phyloP scores from a whole-genome alignment of 2,329 filamentous ascomycete species.

The Aureobasidium leucospermi region DNA sequence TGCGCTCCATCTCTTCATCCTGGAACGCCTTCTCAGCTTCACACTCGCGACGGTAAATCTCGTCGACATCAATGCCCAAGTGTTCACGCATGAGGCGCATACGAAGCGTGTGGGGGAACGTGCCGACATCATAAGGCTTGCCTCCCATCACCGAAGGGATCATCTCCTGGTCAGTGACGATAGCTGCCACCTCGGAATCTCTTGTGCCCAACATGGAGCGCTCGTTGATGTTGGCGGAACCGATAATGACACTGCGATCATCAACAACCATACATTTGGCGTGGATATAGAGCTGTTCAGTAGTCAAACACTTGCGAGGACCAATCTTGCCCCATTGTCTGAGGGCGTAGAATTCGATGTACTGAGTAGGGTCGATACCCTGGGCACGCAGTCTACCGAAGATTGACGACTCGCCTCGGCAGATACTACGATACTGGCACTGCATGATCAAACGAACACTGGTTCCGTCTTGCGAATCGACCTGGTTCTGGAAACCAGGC shows the following conservation, averaged over 20 bases:
- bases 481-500: conserved; percentile 97
- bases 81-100: conserved; percentile 95
- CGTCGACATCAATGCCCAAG: conserved; percentile 89
- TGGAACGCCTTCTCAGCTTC: conserved; percentile 42
- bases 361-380: conserved; percentile 87
- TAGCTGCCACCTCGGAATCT: conserved; percentile 84
- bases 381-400: conserved; percentile 74
- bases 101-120: conserved; percentile 86
- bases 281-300: conserved; percentile 96
- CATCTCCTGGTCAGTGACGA: conserved; percentile 90
- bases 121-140: conserved; percentile 78
- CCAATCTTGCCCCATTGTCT: conserved; percentile 89
- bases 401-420: conserved; percentile 83
- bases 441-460: conserved; percentile 94
- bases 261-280: conserved; percentile 96
- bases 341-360: conserved; percentile 90
- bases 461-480: conserved; percentile 87
- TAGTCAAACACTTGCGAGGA: conserved; percentile 72
- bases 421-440: conserved; percentile 94
- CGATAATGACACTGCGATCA: conserved; percentile 86
- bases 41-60: conserved; percentile 46
- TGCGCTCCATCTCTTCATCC: conserved; percentile 48
- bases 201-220: conserved; percentile 86
- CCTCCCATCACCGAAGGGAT: conserved; percentile 88
- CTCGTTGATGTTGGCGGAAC: conserved; percentile 98